A percentile compares a stretch with the other conserved stretches of the same genome.
Evolutionary conservation across 192 early-diverging fungal genomes (phyloP).

Genomic region (Piromyces sp.): DNA sequence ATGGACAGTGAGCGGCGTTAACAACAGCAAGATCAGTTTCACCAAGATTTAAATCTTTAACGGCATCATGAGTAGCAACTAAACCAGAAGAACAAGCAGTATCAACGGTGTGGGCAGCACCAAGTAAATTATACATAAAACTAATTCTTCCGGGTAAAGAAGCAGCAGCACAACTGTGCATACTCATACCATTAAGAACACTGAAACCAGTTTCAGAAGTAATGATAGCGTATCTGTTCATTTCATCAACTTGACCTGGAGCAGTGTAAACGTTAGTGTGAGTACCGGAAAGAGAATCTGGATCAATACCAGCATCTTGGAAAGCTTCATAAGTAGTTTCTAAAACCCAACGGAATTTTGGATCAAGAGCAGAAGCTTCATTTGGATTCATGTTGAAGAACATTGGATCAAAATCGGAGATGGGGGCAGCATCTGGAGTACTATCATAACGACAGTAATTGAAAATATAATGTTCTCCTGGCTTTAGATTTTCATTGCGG

Average conservation of each 20-base stretch:
- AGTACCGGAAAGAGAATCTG: constrained; percentile 11
- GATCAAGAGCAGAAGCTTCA: constrained; percentile 9
- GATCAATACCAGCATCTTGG: constrained; percentile 10
- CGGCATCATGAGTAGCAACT: constrained; percentile 10
- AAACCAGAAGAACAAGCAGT: constrained; percentile 15
- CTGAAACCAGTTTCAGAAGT: not conserved
- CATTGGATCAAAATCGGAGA: constrained; percentile 7
- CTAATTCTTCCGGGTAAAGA: constrained; percentile 10
- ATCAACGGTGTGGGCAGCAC: constrained; percentile 10
- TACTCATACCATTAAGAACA: not conserved
- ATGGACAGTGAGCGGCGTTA: constrained; percentile 8
- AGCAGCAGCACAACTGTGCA: not conserved
- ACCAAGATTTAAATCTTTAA: constrained; percentile 9
- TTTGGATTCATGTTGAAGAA: constrained; percentile 9
- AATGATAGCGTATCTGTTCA: not conserved
- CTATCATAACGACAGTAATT: not conserved
- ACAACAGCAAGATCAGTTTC: constrained; percentile 16
- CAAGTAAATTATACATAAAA: constrained; percentile 9
- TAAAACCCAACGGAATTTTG: not conserved
- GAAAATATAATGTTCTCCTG: not conserved
- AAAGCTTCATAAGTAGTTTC: constrained; percentile 12
- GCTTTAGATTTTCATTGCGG: not conserved
- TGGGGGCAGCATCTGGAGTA: not conserved
- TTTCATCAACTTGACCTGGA: constrained; percentile 1
- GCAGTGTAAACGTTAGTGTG: constrained; percentile 3